Base-by-base conservation (phyloP, 202 grass and related monocot species). In the Panicum hallii region DNA sequence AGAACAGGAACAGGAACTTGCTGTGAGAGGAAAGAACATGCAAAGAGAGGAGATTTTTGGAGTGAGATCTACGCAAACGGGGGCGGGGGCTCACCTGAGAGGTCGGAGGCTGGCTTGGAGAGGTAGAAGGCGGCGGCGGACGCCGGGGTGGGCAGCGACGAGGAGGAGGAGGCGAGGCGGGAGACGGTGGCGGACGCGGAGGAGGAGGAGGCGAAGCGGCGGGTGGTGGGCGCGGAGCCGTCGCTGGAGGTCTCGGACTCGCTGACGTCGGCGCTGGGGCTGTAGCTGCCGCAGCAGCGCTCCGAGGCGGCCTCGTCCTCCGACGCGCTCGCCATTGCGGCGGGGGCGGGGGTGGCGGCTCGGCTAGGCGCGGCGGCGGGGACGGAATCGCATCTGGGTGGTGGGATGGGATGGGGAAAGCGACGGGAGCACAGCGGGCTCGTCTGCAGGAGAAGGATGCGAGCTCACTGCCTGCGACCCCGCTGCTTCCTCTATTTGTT, bases 211-310 rank as follows among this genome's bases (percentile, higher is more conserved):
- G 80, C 83, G 79, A 92, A 91, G 82, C 94, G 80, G 52, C 88
- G 90, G n/a, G 67, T 74, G 78, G 67, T 87, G 53, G 84, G 84
- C 34, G 65, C 88, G 19, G 91, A 92, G 83, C 82, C 84, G 87
- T 95, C 92, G 70, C 97, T 94, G 79, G 97, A 94, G 69, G 91
- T 91, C 78, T 99, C 97, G 22, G 97, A 99, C 79, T 91, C 93
- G 79, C 93, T 96, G 86, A 99, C 93, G 72, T 99, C 97, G 30
- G 97, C 97, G 56, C 93, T 96, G 63, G 93, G 91, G 87, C 97
- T 96, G 90, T 99, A 99, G 84, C 91, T 99, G 0, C 91, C 93
- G 86, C 88, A 89, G 44, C 91, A 87, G 3, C 92, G 91, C 17
- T 99, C 91, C 43, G 88, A 96, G 30, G 79, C 88, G 19, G 84